Conservation (phyloP, 2,329 filamentous ascomycete genomes). For the Trichoderma afroharzianum region DNA sequence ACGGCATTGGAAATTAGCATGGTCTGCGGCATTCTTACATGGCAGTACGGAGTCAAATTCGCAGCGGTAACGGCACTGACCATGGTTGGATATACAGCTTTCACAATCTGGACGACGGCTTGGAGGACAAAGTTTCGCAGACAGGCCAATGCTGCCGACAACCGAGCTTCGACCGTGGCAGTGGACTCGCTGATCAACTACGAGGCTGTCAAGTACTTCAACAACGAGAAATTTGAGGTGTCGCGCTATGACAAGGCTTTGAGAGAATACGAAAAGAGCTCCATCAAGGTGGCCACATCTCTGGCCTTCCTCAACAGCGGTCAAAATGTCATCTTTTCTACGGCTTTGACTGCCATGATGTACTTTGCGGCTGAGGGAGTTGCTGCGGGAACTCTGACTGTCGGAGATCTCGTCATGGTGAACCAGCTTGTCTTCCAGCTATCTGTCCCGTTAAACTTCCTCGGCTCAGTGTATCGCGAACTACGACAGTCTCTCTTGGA, state of each 20-base stretch:
- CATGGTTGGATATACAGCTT: conserved; percentile 93
- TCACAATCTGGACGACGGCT: conserved; percentile 92
- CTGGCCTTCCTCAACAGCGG: conserved; percentile 89
- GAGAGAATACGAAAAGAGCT: conserved; percentile 82
- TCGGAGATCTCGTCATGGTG: conserved; percentile 96
- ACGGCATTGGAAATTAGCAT: conserved; percentile 91
- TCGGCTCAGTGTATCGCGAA: conserved; percentile 97
- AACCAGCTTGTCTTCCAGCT: conserved; percentile 99
- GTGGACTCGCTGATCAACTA: conserved; percentile 98
- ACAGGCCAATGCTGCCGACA: conserved; percentile 93
- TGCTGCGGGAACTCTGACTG: conserved; percentile 73
- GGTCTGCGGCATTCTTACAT: conserved; percentile 94
- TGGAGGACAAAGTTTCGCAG: conserved; percentile 97
- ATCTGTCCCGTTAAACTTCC: conserved; percentile 92
- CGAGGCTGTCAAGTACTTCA: conserved; percentile 99
- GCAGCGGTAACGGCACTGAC: conserved; percentile 85
- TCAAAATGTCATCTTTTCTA: conserved; percentile 96
- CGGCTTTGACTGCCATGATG: conserved; percentile 95
- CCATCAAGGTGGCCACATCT: conserved; percentile 95
- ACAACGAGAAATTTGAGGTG: conserved; percentile 96
- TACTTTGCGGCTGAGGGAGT: conserved; percentile 91
- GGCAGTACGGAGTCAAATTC: conserved; percentile 89
- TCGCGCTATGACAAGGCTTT: conserved; percentile 84
- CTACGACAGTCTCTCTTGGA: conserved; percentile 90
- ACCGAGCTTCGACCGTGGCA: conserved; percentile 88